phyloP scores from a whole-genome alignment of 257 asterid species.

The Agastache rugosa region DNA sequence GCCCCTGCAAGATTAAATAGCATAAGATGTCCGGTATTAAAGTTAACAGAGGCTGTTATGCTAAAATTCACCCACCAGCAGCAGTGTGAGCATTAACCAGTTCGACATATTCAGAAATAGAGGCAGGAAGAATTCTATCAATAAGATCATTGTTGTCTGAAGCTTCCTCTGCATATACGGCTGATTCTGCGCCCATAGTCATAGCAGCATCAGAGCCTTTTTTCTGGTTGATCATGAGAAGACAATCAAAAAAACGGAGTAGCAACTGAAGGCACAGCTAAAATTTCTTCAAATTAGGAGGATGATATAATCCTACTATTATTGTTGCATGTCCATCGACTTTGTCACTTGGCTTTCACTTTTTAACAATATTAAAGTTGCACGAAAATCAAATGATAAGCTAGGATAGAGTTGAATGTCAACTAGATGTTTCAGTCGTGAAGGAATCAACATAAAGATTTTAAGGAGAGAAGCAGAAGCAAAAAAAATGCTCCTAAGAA shows the following conservation, averaged over 20 bases:
- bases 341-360: constrained; percentile 1
- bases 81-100: constrained; percentile 79
- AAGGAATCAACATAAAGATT: not conserved
- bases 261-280: constrained; percentile 11
- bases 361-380: not conserved
- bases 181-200: constrained; percentile 86
- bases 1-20: constrained; percentile 63
- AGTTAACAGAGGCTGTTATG: constrained; percentile 9
- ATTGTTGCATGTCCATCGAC: not conserved
- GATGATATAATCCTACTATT: constrained; percentile 9
- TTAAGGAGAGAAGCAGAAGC: not conserved
- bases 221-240: constrained; percentile 55
- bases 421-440: not conserved
- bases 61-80: constrained; percentile 70
- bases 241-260: constrained; percentile 20
- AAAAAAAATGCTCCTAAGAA: not conserved
- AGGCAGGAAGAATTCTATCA: constrained; percentile 78
- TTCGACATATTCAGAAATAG: constrained; percentile 76
- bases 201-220: constrained; percentile 96
- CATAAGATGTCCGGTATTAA: constrained; percentile 26
- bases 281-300: not conserved
- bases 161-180: constrained; percentile 94
- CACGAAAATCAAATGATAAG: constrained; percentile 4
- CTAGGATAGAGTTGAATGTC: not conserved
- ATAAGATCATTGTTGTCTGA: constrained; percentile 89